Percentiles rank a stretch among this genome's conserved stretches.
These are phyloP conservation scores for Mitragyna speciosa DNA, from an alignment of 257 asterid species.

Conservation along the genomic window DNA sequence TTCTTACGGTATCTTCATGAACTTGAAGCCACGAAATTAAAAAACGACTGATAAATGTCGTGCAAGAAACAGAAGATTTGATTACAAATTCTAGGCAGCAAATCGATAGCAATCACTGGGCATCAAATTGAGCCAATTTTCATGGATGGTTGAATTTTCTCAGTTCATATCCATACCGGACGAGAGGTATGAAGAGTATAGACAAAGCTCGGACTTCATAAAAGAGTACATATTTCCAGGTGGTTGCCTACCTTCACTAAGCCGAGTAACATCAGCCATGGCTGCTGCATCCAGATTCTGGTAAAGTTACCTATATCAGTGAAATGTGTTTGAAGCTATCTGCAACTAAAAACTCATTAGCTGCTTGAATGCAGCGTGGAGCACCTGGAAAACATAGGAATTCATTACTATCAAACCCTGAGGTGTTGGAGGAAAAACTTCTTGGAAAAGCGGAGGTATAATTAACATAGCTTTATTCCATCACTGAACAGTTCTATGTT, in stretches of 20 bases:
- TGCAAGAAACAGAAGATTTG: not conserved
- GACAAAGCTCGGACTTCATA: constrained; percentile 81
- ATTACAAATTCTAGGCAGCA: not conserved
- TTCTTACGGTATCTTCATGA: no score
- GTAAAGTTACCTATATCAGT: constrained; percentile 25
- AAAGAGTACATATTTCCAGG: constrained; percentile 93
- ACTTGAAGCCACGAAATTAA: no score
- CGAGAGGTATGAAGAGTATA: constrained; percentile 69
- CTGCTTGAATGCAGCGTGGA: constrained; percentile 56
- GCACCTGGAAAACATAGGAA: constrained; percentile 85
- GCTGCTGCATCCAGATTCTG: constrained; percentile 75
- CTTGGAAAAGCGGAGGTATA: constrained; percentile 63
- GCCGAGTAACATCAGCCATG: constrained; percentile 84
- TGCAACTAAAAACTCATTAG: not conserved
- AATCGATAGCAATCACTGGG: no score
- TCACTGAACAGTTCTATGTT: not conserved
- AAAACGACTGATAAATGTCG: not conserved
- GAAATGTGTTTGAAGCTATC: not conserved
- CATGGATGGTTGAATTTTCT: not conserved
- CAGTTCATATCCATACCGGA: constrained; percentile 86
- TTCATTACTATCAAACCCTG: constrained; percentile 87
- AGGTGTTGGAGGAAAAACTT: constrained; percentile 86
- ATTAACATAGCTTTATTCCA: not conserved
- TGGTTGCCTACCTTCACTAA: constrained; percentile 76
- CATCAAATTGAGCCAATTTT: not conserved